Conservation (phyloP, 805 yeast genomes). For the Yarrowia hollandica region DNA sequence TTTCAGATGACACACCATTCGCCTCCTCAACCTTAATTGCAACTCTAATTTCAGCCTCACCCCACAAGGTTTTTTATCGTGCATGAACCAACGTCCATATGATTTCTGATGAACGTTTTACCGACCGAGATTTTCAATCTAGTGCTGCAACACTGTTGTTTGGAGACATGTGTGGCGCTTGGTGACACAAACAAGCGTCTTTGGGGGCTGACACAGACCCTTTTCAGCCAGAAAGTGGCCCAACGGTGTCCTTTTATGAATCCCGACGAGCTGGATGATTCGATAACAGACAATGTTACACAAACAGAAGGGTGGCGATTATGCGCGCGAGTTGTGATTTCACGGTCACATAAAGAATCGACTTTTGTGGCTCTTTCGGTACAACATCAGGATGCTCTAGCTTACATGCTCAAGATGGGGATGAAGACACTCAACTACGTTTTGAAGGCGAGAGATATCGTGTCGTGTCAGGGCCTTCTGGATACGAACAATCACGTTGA, state of each 20-base stretch:
- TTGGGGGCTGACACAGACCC: background rate
- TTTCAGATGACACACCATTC: too few species aligned
- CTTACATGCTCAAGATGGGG: background rate
- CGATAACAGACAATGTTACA: too few species aligned
- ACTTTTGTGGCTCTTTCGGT: background rate
- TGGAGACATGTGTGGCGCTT: background rate
- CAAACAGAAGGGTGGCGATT: too few species aligned
- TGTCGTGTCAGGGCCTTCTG: background rate
- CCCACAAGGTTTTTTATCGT: background rate
- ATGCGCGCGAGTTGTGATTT: background rate
- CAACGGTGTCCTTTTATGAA: background rate
- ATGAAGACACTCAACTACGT: background rate
- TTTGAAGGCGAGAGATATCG: background rate
- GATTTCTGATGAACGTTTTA: background rate
- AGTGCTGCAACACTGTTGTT: background rate
- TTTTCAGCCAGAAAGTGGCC: background rate
- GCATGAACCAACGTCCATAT: background rate
- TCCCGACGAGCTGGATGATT: background rate
- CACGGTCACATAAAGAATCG: too few species aligned
- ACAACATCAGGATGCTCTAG: background rate
- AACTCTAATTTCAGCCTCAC: slow-evolving; percentile 15
- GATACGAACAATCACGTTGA: background rate
- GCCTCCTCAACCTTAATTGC: background rate
- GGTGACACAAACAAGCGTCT: background rate
- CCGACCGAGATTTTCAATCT: background rate